Conservation (phyloP, 169 alveolate species). For the Plasmodium cynomolgi region DNA sequence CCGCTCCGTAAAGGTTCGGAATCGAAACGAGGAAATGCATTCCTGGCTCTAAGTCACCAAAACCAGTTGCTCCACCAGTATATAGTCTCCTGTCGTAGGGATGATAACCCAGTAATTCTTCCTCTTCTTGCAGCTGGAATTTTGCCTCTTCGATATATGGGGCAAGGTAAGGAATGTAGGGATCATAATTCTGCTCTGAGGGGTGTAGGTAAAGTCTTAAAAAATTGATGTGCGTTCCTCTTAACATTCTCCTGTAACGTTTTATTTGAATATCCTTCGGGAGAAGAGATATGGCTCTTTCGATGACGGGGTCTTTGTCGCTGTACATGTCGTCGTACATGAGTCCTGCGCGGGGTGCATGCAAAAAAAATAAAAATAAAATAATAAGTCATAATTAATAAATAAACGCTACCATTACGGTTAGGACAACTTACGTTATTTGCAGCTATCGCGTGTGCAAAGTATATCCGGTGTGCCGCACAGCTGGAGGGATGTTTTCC, state of each 20-base stretch:
- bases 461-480: not conserved
- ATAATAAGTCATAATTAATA: not conserved
- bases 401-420: not conserved
- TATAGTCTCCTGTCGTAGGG: slow-evolving; percentile 87
- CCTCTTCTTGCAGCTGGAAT: slow-evolving; percentile 91
- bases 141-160: slow-evolving; percentile 92
- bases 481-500: not conserved
- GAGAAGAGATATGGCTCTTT: slow-evolving; percentile 86
- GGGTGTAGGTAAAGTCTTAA: slow-evolving; percentile 81
- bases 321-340: slow-evolving; percentile 88
- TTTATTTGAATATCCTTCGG: slow-evolving; percentile 86
- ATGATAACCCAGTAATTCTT: slow-evolving; percentile 90
- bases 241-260: slow-evolving; percentile 86
- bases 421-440: not conserved
- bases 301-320: slow-evolving; percentile 89
- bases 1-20: slow-evolving; percentile 86
- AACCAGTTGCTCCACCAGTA: slow-evolving; percentile 88
- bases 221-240: slow-evolving; percentile 85
- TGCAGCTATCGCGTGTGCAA: not conserved
- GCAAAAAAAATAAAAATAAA: not conserved
- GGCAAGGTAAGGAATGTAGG: slow-evolving; percentile 90
- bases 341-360: slow-evolving; percentile 77
- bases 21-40: slow-evolving; percentile 85
- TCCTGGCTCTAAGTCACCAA: slow-evolving; percentile 88
- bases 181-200: slow-evolving; percentile 90